phyloP scores from a whole-genome alignment of 139 green algal species.

The Tetradesmus lagerheimii region DNA sequence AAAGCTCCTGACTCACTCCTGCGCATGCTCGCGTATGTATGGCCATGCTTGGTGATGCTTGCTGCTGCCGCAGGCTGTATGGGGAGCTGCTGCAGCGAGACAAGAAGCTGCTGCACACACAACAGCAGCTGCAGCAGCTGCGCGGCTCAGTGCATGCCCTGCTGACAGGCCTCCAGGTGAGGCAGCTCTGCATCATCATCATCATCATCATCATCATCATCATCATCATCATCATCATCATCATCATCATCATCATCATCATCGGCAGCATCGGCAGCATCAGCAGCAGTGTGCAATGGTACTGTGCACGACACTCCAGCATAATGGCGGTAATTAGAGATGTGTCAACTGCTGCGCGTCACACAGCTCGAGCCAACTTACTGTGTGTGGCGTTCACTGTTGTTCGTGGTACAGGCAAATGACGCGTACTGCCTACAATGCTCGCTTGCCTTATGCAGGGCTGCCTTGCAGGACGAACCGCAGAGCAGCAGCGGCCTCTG shows the following conservation, averaged over 20 bases:
- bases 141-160: background rate
- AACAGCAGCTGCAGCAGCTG: constrained; percentile 17
- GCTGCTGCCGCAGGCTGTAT: constrained; percentile 5
- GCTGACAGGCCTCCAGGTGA: background rate
- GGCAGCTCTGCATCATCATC: background rate
- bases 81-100: constrained; percentile 13
- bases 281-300: background rate
- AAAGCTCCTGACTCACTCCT: background rate
- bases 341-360: too few species aligned
- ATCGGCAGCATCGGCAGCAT: background rate
- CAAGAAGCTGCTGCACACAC: background rate
- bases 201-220: background rate
- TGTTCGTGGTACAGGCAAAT: too few species aligned
- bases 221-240: background rate
- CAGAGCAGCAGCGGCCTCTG: background rate
- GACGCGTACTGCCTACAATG: background rate
- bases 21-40: too few species aligned
- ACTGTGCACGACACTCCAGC: too few species aligned
- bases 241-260: too few species aligned
- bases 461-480: background rate
- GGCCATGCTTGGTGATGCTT: background rate
- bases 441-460: background rate
- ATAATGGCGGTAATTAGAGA: too few species aligned
- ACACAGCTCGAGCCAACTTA: too few species aligned
- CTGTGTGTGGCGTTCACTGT: too few species aligned